Evolutionary conservation across 1,284 basidiomycete species (phyloP).

Genomic region (Apiotrichum gracile): DNA sequence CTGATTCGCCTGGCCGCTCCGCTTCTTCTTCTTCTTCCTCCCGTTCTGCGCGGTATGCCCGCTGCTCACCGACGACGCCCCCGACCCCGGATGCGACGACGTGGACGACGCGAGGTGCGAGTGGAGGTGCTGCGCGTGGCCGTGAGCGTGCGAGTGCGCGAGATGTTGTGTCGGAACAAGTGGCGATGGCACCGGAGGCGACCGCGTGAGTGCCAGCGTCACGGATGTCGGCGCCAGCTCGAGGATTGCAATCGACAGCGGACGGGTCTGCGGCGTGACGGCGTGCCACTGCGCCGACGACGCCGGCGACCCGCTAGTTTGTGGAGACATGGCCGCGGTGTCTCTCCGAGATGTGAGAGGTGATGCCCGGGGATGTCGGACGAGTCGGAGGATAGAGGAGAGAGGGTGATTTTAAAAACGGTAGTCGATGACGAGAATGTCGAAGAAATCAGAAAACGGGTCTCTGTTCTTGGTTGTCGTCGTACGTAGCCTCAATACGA

Average conservation of each 20-base stretch:
- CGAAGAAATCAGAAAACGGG: no score
- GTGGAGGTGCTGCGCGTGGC: constrained; percentile 1
- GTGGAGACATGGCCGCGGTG: constrained; percentile 17
- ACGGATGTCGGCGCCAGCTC: constrained; percentile 46
- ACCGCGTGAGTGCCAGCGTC: constrained; percentile 44
- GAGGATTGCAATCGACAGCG: constrained; percentile 44
- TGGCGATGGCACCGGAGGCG: constrained; percentile 13
- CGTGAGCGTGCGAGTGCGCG: constrained; percentile 8
- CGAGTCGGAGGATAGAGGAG: no score
- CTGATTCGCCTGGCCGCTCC: background rate
- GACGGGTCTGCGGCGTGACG: constrained; percentile 42
- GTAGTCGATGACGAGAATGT: background rate
- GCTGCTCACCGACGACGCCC: background rate
- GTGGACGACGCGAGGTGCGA: background rate
- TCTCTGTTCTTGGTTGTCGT: no score
- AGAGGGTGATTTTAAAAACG: no score
- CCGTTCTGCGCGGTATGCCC: background rate
- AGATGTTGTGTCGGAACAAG: constrained; percentile 15
- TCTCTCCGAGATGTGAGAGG: background rate
- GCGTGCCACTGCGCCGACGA: constrained; percentile 39
- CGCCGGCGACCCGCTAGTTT: constrained; percentile 7
- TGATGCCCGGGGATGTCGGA: no score
- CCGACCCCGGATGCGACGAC: background rate
- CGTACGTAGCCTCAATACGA: no score
- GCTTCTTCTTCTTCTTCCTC: constrained; percentile 17